Base-by-base conservation (phyloP, 768 basidiomycete species). In the Boletus coccyginus region DNA sequence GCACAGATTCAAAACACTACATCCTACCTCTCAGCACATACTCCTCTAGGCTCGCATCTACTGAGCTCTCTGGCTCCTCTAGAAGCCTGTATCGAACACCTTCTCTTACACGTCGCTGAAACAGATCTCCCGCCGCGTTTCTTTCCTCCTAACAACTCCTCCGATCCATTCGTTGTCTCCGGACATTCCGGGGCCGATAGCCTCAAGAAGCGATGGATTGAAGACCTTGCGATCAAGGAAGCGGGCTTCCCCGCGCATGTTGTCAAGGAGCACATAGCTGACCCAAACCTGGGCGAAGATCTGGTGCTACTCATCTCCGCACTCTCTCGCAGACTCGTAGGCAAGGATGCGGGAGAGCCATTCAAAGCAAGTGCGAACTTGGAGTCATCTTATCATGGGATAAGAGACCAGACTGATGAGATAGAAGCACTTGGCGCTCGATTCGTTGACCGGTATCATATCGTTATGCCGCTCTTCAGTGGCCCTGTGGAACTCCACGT, bases 21-120 rank as follows among this genome's bases (percentile, higher is more conserved):
- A 33, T 77, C 76, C n/a, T 84, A 84, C 46, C 73, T 92, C 13
- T 80, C 83, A 6, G 62, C 72, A 16, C 75, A 84, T 14, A 87
- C 86, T 12, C 68, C 80, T 5, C 73, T 88, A n/a, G 75, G 83
- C 7, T 77, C 82, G 17, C 83, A 81, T 39, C 77, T 96, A 14
- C 75, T 94, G 35, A 71, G 68, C 8, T 75, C 81, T 7, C 70
- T 85, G 3, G 76, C 83, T 7, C 82, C 87, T 6, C 70, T 93
- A 14, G 86, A 93, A 66, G 90, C 92, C 0, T 84, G 85, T 50
- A 86, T 94, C 44, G 90, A 94, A 61, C 92, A 92, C 73, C 78
- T 97, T 3, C 78, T 96, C 44, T 77, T 96, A 21, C 83, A 91
- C 62, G 67, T 90, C 7, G 89, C 94, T 0, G 94, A 98, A 74